phyloP scores from a whole-genome alignment of 1,284 basidiomycete species.

The Trichosporon faecale region DNA sequence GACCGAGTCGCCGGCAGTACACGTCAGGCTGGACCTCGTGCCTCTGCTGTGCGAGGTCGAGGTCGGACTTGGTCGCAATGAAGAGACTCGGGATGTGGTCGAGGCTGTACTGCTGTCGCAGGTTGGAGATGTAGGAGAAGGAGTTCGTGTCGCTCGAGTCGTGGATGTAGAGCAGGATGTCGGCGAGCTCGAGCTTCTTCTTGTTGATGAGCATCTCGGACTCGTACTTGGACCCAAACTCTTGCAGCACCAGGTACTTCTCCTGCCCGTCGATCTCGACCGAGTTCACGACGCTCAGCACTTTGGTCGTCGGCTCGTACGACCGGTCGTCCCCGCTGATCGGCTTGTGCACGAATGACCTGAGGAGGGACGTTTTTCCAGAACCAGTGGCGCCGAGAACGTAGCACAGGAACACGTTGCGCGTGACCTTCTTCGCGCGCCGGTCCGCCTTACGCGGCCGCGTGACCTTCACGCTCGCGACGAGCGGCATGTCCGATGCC shows the following conservation, averaged over 20 bases:
- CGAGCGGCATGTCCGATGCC: conserved; percentile 55
- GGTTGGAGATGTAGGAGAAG: conserved; percentile 95
- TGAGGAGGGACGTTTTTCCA: conserved; percentile 84
- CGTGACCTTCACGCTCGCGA: conserved; percentile 75
- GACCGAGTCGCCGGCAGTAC: conserved; percentile 78
- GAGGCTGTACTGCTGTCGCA: conserved; percentile 94
- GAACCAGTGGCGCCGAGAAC: conserved; percentile 93
- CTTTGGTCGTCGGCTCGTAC: conserved; percentile 84
- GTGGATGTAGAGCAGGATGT: conserved; percentile 92
- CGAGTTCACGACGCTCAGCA: conserved; percentile 87
- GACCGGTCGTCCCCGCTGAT: conserved; percentile 50
- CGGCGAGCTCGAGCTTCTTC: conserved; percentile 86
- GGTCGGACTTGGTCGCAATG: conserved; percentile 97
- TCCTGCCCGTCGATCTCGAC: conserved; percentile 93
- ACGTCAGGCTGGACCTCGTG: conserved; percentile 98
- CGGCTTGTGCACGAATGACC: conserved; percentile 79
- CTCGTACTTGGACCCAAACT: conserved; percentile 94
- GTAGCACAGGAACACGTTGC: conserved; percentile 88
- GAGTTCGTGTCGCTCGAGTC: conserved; percentile 98
- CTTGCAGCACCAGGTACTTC: conserved; percentile 94
- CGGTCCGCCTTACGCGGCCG: conserved; percentile 79
- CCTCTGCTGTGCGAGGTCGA: conserved; percentile 92
- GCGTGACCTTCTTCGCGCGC: conserved; percentile 76
- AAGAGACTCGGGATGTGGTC: conserved; percentile 93
- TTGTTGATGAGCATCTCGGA: conserved; percentile 81